Base-by-base conservation (phyloP, 441 rosid genomes). In the Raphanus hybrid region DNA sequence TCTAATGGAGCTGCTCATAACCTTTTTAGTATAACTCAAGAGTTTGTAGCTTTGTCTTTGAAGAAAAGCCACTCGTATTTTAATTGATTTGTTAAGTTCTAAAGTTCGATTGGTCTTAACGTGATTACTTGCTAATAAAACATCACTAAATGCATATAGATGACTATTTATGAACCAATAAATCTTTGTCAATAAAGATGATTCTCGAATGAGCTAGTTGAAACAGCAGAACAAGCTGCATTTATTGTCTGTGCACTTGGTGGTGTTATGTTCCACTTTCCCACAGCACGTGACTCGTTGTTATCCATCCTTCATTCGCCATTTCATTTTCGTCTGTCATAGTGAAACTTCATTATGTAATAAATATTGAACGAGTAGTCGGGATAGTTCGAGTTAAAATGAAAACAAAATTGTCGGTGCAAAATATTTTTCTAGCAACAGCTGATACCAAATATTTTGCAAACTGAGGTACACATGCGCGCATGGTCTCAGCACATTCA, bases 241-340 rank as follows among this genome's bases (percentile, higher is more conserved):
- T 76, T 69, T 69, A 76, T 69, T 62, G 64, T 18, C 61, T 75
- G 55, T 75, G 69, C 63, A 48, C 55, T 75, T 75, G 64, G 69
- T 69, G 69, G 41, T 34, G 41, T 67, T 69, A 61, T 75, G 79
- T 75, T 75, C 64, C 79, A 58, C 64, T 75, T 75, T 61, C 64
- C 6, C n/a, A 1, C 8, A 69, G 41, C 79, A 75, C 64, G 4
- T 68, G 79, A 75, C 41, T 69, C 69, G 74, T 75, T 69, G 14
- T 69, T 75, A 52, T 50, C 69, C 63, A 61, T 61, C 69, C 41
- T 45, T 67, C 1, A 34, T 68, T 50, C 69, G 48, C 43, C 68
- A 61, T 34, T 68, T 61, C 72, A 41, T 41, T 74, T 43, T 58
- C 27, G 52, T 64, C 26, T 20, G 65, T 52, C 77, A 37, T 37